A percentile compares a stretch with the other conserved stretches of the same genome.
phyloP scores from a whole-genome alignment of 2,329 filamentous ascomycete species.

The Epichloe hybrida region DNA sequence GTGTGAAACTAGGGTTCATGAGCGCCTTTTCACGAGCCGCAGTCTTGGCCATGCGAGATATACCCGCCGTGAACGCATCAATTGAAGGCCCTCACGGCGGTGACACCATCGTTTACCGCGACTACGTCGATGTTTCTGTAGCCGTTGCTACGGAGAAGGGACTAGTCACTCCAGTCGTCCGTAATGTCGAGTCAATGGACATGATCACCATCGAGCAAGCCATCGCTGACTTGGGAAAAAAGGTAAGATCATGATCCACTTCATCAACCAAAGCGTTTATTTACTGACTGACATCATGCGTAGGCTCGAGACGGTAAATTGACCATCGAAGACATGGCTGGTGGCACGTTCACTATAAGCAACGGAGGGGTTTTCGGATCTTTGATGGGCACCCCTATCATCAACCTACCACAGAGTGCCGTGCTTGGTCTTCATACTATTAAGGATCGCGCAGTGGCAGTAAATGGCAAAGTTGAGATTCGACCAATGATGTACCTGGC shows the following conservation, averaged over 20 bases:
- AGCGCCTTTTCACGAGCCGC: slow-evolving; percentile 87
- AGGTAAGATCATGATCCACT: slow-evolving; percentile 38
- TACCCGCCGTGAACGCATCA: slow-evolving; percentile 91
- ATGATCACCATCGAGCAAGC: slow-evolving; percentile 78
- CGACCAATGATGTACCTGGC: slow-evolving; percentile 99
- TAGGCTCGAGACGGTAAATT: slow-evolving; percentile 90
- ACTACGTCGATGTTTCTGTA: slow-evolving; percentile 96
- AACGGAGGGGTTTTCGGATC: slow-evolving; percentile 96
- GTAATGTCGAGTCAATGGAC: slow-evolving; percentile 82
- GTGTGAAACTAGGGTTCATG: slow-evolving; percentile 99
- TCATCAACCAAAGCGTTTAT: neutral
- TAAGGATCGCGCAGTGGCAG: slow-evolving; percentile 79
- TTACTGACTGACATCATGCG: neutral
- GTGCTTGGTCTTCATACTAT: slow-evolving; percentile 91
- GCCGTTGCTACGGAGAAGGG: slow-evolving; percentile 97
- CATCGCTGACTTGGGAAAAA: slow-evolving; percentile 87
- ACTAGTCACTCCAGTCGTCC: slow-evolving; percentile 88
- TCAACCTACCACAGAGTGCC: slow-evolving; percentile 88
- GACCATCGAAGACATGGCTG: slow-evolving; percentile 98
- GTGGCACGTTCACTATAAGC: slow-evolving; percentile 95
- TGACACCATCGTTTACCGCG: slow-evolving; percentile 94
- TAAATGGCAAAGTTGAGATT: slow-evolving; percentile 91
- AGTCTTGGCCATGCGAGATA: slow-evolving; percentile 82
- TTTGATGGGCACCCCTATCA: slow-evolving; percentile 94
- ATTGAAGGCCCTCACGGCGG: slow-evolving; percentile 92